phyloP scores from a whole-genome alignment of 176 grass and related monocot species.

The Saccharum spontaneum region DNA sequence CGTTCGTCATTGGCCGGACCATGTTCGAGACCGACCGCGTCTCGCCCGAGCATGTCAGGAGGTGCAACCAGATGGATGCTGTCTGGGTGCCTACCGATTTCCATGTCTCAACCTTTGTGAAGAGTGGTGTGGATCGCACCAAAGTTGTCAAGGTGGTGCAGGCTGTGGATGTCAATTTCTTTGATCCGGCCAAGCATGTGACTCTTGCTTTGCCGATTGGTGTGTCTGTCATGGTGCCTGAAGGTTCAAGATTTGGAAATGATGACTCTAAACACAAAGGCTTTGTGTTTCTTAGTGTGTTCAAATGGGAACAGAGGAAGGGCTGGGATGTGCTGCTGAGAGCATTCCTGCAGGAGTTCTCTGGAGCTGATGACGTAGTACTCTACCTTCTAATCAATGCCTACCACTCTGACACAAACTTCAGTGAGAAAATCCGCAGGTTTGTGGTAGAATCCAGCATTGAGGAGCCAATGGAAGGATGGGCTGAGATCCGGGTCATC shows the following conservation, averaged over 20 bases:
- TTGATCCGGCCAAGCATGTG: slow-evolving; percentile 52
- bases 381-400: slow-evolving; percentile 57
- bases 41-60: slow-evolving; percentile 52
- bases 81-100: slow-evolving; percentile 72
- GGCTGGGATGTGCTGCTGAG: slow-evolving; percentile 75
- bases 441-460: slow-evolving; percentile 43
- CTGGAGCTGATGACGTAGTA: slow-evolving; percentile 46
- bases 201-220: slow-evolving; percentile 33
- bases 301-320: slow-evolving; percentile 80
- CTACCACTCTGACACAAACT: slow-evolving; percentile 62
- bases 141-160: slow-evolving; percentile 70
- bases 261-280: neutral
- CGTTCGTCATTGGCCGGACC: slow-evolving; percentile 60
- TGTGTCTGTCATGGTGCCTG: slow-evolving; percentile 30
- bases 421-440: slow-evolving; percentile 30
- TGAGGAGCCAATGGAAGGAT: slow-evolving; percentile 44
- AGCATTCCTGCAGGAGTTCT: slow-evolving; percentile 66
- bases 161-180: slow-evolving; percentile 64
- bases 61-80: slow-evolving; percentile 72
- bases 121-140: slow-evolving; percentile 51
- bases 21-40: slow-evolving; percentile 80
- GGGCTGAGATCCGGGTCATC: slow-evolving; percentile 47
- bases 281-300: slow-evolving; percentile 68
- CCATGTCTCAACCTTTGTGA: slow-evolving; percentile 51
- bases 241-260: neutral